These are phyloP conservation scores for Prunus salicina DNA, from an alignment of 306 rosid genomes.

Conservation along the genomic window DNA sequence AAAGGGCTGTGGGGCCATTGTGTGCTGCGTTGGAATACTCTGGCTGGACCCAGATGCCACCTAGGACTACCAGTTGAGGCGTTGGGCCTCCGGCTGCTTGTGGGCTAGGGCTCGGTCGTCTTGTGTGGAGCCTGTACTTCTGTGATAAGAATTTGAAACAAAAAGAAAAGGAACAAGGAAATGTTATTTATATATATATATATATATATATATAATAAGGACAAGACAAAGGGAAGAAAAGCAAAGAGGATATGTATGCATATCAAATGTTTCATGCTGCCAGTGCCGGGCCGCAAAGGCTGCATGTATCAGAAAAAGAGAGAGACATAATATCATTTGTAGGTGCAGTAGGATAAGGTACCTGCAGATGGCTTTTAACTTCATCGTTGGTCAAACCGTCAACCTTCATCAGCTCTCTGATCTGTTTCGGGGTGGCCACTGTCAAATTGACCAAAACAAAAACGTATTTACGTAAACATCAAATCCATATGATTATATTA, in stretches of 20 bases:
- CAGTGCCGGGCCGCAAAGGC: constrained; percentile 3
- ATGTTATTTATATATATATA: too few species aligned
- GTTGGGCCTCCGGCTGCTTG: constrained; percentile 63
- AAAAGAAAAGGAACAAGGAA: neutral
- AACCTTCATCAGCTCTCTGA: constrained; percentile 98
- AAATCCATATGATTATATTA: neutral
- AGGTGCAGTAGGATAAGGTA: constrained; percentile 3
- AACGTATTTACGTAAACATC: neutral
- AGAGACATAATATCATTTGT: constrained; percentile 4
- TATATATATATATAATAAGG: too few species aligned
- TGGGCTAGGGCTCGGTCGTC: constrained; percentile 92
- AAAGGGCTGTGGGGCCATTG: constrained; percentile 53
- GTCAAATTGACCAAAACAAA: constrained; percentile 18
- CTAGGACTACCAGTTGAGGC: constrained; percentile 79
- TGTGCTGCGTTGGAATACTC: constrained; percentile 74
- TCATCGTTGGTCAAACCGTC: constrained; percentile 99
- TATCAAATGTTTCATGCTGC: neutral
- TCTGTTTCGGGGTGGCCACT: constrained; percentile 99
- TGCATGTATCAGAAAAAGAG: constrained; percentile 7
- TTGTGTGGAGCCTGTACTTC: constrained; percentile 96
- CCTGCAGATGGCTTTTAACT: constrained; percentile 99
- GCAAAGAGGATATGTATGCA: neutral
- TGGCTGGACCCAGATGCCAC: constrained; percentile 96
- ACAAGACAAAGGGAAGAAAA: too few species aligned
- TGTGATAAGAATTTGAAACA: constrained; percentile 24